A percentile compares a stretch with the other conserved stretches of the same genome.
Evolutionary conservation across 306 rosid species (phyloP).

Genomic region (Citrullus amarus): DNA sequence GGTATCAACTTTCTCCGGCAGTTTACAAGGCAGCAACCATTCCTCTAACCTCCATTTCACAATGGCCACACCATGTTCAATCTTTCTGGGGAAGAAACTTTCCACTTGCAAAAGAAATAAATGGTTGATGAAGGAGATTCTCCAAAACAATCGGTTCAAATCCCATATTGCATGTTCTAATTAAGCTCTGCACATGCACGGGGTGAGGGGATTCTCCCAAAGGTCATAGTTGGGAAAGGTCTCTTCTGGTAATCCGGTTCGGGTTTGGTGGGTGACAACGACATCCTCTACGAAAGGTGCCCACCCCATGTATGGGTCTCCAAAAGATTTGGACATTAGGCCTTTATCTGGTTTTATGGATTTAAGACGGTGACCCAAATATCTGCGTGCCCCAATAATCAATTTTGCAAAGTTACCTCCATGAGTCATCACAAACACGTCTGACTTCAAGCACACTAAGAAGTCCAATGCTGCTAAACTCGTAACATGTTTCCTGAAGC

Average conservation of each 20-base stretch:
- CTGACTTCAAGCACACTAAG: conserved; percentile 96
- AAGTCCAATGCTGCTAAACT: conserved; percentile 97
- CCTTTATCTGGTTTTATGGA: conserved; percentile 99
- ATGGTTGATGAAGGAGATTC: conserved; percentile 10
- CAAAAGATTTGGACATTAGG: conserved; percentile 94
- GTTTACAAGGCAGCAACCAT: background rate
- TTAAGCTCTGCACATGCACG: conserved; percentile 97
- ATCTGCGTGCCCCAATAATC: conserved; percentile 91
- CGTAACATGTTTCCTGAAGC: conserved; percentile 89
- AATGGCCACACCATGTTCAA: background rate
- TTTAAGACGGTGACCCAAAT: conserved; percentile 86
- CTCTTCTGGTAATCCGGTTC: conserved; percentile 85
- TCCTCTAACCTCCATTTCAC: background rate
- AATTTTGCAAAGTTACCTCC: conserved; percentile 98
- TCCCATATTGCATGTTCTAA: background rate
- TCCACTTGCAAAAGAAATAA: conserved; percentile 4
- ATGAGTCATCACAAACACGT: conserved; percentile 96
- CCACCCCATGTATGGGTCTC: conserved; percentile 99
- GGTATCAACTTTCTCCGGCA: background rate
- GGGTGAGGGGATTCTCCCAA: conserved; percentile 95
- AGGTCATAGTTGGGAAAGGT: conserved; percentile 92
- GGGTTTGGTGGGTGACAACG: conserved; percentile 71
- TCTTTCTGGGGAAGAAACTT: background rate
- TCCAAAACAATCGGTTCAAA: conserved; percentile 14
- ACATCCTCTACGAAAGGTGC: conserved; percentile 90